Base-by-base conservation (phyloP, 2,329 filamentous ascomycete species). In the Chaetomium globosum region DNA sequence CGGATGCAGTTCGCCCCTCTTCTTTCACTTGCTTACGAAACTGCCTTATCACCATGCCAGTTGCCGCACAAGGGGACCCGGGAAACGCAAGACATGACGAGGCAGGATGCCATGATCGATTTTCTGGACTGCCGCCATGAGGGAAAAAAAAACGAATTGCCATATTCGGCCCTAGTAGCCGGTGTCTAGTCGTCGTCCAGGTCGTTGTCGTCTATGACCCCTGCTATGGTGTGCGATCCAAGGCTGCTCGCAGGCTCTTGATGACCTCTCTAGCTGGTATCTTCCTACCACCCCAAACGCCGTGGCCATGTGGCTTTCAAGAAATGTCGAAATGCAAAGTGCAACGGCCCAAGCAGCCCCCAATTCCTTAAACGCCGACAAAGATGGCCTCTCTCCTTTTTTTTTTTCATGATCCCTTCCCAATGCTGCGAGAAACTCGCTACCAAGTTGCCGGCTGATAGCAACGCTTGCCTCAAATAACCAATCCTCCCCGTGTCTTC, bases 201-300 rank as follows among this genome's bases (percentile, higher is more conserved):
- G 4, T 43, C 16, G 39, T 43, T 16, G 39, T 43, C 56, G 31
- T 63, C 58, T 61, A 66, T 57, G 58, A 48, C 33, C 39, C 26
- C 56, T 49, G n/a, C 43, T 54, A 23, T 36, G 46, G 54, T 46
- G 46, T 65, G 55, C 31, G 31, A 61, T 63, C 64, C 64, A 59
- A 63, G 36, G 57, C 51, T 31, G 43, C 55, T 52, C 43, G 33
- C 33, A 58, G 26, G 56, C 56, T 61, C 60, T 55, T 49, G 52
- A 57, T 52, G 51, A 33, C 26, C 59, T 49, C 53, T 66, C 68
- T 68, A 66, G 63, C 62, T 69, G 68, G 69, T 69, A 71, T 71
- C 66, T 67, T 63, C 61, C 62, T 46, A 52, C 59, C 59, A 36
- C 52, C 67, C 63, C 68, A 71, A 70, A 71, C 70, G 70, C 70